A percentile compares a stretch with the other conserved stretches of the same genome.
Conservation (phyloP, 2,329 filamentous ascomycete species). For the Botrytis pseudocinerea region DNA sequence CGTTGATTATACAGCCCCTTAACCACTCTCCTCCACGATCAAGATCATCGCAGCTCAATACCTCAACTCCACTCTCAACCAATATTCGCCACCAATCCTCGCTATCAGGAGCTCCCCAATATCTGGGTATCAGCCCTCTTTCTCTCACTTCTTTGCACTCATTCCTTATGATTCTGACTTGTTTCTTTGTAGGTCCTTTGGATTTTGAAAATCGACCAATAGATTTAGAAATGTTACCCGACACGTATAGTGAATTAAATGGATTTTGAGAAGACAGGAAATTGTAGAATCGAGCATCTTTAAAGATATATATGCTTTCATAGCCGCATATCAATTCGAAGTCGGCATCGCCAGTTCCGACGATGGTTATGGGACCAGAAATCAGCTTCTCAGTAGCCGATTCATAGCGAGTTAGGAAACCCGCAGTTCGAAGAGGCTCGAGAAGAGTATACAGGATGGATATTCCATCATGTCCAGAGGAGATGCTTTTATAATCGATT, state of each 20-base stretch:
- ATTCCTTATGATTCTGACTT: constrained; percentile 32
- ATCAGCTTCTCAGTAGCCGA: constrained; percentile 39
- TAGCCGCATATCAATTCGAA: constrained; percentile 42
- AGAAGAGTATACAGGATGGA: constrained; percentile 45
- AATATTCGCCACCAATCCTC: constrained; percentile 45
- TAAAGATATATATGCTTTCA: constrained; percentile 48
- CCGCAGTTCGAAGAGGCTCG: constrained; percentile 44
- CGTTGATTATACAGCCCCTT: not conserved
- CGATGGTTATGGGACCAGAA: constrained; percentile 49
- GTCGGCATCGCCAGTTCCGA: constrained; percentile 51
- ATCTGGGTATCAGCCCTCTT: constrained; percentile 45
- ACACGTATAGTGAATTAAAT: constrained; percentile 38
- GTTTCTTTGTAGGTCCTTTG: constrained; percentile 23
- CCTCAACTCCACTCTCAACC: constrained; percentile 43
- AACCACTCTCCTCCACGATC: constrained; percentile 15
- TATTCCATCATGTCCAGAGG: constrained; percentile 35
- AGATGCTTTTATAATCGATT: constrained; percentile 52
- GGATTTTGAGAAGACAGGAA: constrained; percentile 21
- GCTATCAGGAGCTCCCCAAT: constrained; percentile 47
- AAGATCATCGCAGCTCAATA: constrained; percentile 46
- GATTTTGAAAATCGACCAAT: constrained; percentile 28
- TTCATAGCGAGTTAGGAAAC: constrained; percentile 43
- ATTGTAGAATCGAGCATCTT: constrained; percentile 47
- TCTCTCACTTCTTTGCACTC: constrained; percentile 40
- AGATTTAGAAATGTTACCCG: constrained; percentile 12